Conservation (phyloP, 2,329 filamentous ascomycete species). For the Graphilbum fragrans region DNA sequence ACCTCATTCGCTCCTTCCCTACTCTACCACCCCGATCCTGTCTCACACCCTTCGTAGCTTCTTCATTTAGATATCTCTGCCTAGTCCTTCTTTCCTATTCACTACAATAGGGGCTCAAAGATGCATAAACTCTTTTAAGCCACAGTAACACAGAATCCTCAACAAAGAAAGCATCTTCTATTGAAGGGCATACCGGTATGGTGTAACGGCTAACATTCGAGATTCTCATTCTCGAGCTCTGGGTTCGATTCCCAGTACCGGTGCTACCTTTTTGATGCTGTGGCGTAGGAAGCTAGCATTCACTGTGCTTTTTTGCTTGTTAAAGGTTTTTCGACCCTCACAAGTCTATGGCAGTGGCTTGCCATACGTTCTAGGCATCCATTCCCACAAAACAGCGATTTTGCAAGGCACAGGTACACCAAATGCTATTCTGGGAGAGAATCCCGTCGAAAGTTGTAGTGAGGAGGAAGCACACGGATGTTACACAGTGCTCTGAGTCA, state of each 20-base stretch:
- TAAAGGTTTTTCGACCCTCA: no score
- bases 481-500: no score
- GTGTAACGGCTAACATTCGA: conserved; percentile 14
- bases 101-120: no score
- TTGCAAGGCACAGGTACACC: no score
- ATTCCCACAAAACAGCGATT: no score
- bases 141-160: not conserved
- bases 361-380: no score
- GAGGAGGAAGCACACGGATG: no score
- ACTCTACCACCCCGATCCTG: not conserved
- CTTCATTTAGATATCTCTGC: not conserved
- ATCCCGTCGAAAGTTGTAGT: no score
- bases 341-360: no score
- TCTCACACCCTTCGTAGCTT: not conserved
- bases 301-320: not conserved
- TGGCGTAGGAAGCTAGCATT: no score
- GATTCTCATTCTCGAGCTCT: conserved; percentile 14
- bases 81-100: no score
- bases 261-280: conserved; percentile 4
- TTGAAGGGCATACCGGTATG: conserved; percentile 9
- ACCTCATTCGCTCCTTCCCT: not conserved
- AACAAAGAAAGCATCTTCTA: not conserved
- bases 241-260: conserved; percentile 15
- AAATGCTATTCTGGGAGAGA: no score
- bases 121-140: not conserved